Base-by-base conservation (phyloP, 2,329 filamentous ascomycete genomes). In the Cadophora sp. region DNA sequence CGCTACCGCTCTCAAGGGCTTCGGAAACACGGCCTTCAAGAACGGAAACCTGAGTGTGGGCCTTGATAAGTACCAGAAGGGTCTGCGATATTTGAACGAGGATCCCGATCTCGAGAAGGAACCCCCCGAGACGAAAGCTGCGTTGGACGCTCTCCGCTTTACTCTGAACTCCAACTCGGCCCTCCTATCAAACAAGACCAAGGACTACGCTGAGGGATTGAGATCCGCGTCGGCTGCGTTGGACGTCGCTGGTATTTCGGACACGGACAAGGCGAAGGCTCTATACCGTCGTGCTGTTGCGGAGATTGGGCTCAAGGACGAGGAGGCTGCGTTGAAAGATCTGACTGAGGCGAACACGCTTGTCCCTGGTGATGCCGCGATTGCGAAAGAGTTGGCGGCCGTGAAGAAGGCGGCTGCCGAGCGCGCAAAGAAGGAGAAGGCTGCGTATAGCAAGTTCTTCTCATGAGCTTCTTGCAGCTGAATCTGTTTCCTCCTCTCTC, bases 11-110 rank as follows among this genome's bases (percentile, higher is more conserved):
- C 89, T 97, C 80, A 99, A 99, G 83, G 92, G 92, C 43, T 96
- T 91, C 77, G 96, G 96, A 75, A 98, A 97, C 84, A 89, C 89
- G 74, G 94, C 94, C 1, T 97, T 97, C 87, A 97, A 97, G 85
- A 56, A 82, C 29, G 89, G 89, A 50, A 87, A 97, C 75, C 77
- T 91, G 48, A 80, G 84, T 46, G 81, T 92, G 37, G 95, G 90
- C 1, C 84, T 98, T 29, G 89, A 91, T 69, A 99, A 99, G 83
- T 99, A 99, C 83, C 89, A 97, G 80, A 99, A 99, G 84, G 94
- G 89, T 22, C 82, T 97, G 69, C 89, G 94, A 75, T 97, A 97
- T 80, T 84, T 97, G 69, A 92, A 95, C 80, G 92, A 97, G 80
- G 92, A 94, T 77, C 91, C 92, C 0, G 89, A 92, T 60, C 80